phyloP scores from a whole-genome alignment of 225 moss, liverwort and hornwort species.

The Lunularia cruciata region DNA sequence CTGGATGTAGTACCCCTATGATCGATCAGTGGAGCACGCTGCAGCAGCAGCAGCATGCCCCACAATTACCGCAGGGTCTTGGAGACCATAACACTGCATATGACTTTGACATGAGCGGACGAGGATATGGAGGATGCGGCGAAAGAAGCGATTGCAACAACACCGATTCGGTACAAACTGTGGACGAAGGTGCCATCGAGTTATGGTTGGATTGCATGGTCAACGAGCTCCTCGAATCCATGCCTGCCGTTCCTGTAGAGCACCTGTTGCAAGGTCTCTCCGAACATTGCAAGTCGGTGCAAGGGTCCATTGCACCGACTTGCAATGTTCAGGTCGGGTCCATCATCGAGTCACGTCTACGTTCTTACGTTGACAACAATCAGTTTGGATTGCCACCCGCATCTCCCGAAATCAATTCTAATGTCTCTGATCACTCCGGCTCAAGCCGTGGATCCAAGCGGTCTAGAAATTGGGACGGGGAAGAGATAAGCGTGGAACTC shows the following conservation, averaged over 20 bases:
- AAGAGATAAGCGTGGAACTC: constrained; percentile 16
- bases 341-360: constrained; percentile 60
- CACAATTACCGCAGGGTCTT: neutral
- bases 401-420: constrained; percentile 14
- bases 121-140: neutral
- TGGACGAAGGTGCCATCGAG: constrained; percentile 57
- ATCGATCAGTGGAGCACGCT: constrained; percentile 22
- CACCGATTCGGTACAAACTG: neutral
- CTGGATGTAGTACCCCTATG: neutral
- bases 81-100: neutral
- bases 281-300: too few relatives aligned
- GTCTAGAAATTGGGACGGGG: constrained; percentile 17
- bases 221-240: constrained; percentile 67
- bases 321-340: constrained; percentile 50
- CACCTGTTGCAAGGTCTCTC: constrained; percentile 60
- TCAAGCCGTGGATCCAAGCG: constrained; percentile 33
- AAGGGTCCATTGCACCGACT: constrained; percentile 48
- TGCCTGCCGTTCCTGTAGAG: constrained; percentile 66
- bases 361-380: constrained; percentile 33
- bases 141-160: neutral
- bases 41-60: constrained; percentile 1
- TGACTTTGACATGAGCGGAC: neutral
- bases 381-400: constrained; percentile 14
- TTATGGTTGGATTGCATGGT: constrained; percentile 78
- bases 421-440: constrained; percentile 22